A percentile compares a stretch with the other conserved stretches of the same genome.
Evolutionary conservation across 345 rosid species (phyloP).

Genomic region (Adansonia digitata): DNA sequence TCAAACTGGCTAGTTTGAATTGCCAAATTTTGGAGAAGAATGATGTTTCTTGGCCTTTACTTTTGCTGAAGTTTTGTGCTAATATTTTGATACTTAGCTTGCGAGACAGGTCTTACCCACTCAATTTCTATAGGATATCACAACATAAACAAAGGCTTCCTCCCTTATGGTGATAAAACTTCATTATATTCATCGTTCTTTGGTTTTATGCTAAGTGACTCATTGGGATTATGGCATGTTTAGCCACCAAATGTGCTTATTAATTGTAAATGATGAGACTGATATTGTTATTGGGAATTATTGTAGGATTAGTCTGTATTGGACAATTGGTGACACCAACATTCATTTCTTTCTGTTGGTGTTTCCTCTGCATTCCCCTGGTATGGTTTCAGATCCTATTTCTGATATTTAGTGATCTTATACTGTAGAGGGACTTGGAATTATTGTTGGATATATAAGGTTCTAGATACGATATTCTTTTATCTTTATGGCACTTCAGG

Average conservation of each 20-base stretch:
- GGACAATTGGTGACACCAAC: constrained; percentile 53
- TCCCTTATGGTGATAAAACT: not conserved
- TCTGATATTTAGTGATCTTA: constrained; percentile 29
- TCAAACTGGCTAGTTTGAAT: not conserved
- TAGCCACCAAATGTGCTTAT: constrained; percentile 22
- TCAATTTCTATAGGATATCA: not conserved
- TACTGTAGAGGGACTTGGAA: constrained; percentile 21
- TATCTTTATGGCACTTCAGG: constrained; percentile 5
- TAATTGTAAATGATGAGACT: constrained; percentile 26
- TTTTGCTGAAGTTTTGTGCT: not conserved
- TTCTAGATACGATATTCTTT: constrained; percentile 12
- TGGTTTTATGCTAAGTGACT: constrained; percentile 20
- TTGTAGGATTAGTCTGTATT: constrained; percentile 56
- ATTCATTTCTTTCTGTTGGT: constrained; percentile 50
- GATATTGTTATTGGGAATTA: constrained; percentile 42
- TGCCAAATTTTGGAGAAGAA: not conserved
- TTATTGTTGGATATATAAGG: constrained; percentile 14
- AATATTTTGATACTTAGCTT: constrained; percentile 14
- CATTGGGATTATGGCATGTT: constrained; percentile 17
- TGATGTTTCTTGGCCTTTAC: constrained; percentile 2
- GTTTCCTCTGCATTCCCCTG: constrained; percentile 48
- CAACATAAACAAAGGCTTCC: not conserved
- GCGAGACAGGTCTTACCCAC: constrained; percentile 10
- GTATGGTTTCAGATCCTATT: constrained; percentile 50
- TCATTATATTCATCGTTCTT: not conserved